These are phyloP conservation scores for Brasenia schreberi DNA, from an alignment of 164 flowering plant species.

Conservation along the genomic window DNA sequence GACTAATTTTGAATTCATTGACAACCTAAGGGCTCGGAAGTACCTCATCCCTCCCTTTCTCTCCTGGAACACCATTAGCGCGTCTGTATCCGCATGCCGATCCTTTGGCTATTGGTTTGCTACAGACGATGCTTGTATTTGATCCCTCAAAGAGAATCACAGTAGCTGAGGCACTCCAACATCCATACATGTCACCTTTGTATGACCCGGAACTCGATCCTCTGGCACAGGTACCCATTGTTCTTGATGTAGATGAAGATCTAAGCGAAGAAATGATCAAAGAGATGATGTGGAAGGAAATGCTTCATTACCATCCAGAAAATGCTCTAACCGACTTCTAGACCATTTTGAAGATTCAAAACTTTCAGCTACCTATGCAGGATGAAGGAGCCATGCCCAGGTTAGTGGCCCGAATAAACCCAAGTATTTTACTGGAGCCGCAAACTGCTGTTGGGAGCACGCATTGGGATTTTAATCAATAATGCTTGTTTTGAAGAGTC, in stretches of 20 bases:
- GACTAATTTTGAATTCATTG: conserved; percentile 20
- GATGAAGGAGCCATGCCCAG: too few species aligned
- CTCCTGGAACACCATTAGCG: not conserved
- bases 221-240: conserved; percentile 19
- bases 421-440: too few species aligned
- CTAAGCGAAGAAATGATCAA: conserved; percentile 65
- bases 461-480: too few species aligned
- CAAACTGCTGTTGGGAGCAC: too few species aligned
- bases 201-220: conserved; percentile 15
- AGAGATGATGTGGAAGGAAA: conserved; percentile 85
- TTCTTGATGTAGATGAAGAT: conserved; percentile 71
- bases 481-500: too few species aligned
- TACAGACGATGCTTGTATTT: conserved; percentile 32
- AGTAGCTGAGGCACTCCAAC: conserved; percentile 18
- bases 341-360: not conserved
- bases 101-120: conserved; percentile 3
- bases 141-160: conserved; percentile 44
- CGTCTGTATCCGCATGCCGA: not conserved
- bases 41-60: not conserved
- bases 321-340: conserved; percentile 4
- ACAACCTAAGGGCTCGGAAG: not conserved
- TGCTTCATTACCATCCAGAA: conserved; percentile 83
- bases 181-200: conserved; percentile 17
- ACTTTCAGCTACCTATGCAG: too few species aligned
- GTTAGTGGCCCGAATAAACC: too few species aligned